Evolutionary conservation across 2,329 filamentous ascomycete genomes (phyloP).

Genomic region (Coniochaeta ligniaria): DNA sequence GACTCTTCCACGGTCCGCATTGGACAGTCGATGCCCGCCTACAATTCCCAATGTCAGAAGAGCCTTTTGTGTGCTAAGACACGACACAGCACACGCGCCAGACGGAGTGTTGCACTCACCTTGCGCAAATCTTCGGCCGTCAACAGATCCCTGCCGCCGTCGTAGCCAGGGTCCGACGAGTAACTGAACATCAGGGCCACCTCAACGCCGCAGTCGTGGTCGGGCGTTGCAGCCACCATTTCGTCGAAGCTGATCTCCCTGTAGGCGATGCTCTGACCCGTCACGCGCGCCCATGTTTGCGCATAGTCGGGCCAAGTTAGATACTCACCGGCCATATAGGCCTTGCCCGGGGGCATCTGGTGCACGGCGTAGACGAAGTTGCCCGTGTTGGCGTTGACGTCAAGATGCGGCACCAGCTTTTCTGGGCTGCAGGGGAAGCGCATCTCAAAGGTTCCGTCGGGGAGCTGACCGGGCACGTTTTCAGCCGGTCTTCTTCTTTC

Average conservation of each 20-base stretch:
- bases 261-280: constrained; percentile 26
- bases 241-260: constrained; percentile 30
- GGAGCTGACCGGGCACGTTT: constrained; percentile 16
- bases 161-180: constrained; percentile 39
- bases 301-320: constrained; percentile 40
- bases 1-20: constrained; percentile 32
- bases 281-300: constrained; percentile 30
- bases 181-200: constrained; percentile 39
- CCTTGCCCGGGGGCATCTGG: constrained; percentile 39
- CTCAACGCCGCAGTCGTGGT: constrained; percentile 35
- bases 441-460: constrained; percentile 38
- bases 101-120: constrained; percentile 20
- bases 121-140: constrained; percentile 34
- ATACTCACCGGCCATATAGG: constrained; percentile 39
- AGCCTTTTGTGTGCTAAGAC: not conserved
- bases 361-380: constrained; percentile 40
- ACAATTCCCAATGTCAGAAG: constrained; percentile 1
- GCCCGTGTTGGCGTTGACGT: constrained; percentile 38
- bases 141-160: constrained; percentile 35
- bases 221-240: constrained; percentile 27
- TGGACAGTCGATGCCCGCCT: constrained; percentile 36
- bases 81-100: not conserved
- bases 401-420: constrained; percentile 33
- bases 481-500: not conserved
- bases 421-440: constrained; percentile 33